Evolutionary conservation across 441 rosid genomes (phyloP).

Genomic region (Eruca vesicaria): DNA sequence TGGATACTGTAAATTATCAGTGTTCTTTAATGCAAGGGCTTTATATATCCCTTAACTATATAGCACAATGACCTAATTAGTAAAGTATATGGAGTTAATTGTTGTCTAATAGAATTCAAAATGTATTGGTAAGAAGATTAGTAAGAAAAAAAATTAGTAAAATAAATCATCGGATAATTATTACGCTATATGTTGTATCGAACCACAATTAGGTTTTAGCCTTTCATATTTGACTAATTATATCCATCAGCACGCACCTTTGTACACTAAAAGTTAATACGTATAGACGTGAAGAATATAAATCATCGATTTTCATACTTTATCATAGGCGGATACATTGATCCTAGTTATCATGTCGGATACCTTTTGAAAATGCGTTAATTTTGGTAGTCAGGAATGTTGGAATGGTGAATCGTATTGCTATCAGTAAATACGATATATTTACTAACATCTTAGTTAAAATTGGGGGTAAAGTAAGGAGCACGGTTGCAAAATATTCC

Average conservation of each 20-base stretch:
- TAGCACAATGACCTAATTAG: background rate
- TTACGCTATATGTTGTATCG: background rate
- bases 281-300: background rate
- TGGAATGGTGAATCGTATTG: background rate
- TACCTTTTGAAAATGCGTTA: background rate
- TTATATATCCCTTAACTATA: background rate
- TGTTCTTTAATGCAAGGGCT: slow-evolving; percentile 5
- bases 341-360: background rate
- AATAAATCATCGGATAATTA: background rate
- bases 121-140: slow-evolving; percentile 21
- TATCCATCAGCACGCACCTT: background rate
- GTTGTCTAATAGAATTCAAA: background rate
- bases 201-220: background rate
- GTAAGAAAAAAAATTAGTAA: background rate
- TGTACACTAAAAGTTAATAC: background rate
- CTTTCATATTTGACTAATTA: background rate
- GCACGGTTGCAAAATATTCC: slow-evolving; percentile 24
- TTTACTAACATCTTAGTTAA: slow-evolving; percentile 21
- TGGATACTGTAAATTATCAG: slow-evolving; percentile 2
- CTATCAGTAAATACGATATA: slow-evolving; percentile 21
- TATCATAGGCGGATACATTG: too few species aligned
- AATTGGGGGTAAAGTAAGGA: slow-evolving; percentile 30
- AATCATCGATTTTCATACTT: background rate
- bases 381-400: background rate
- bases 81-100: background rate